Percentiles rank a stretch among this genome's conserved stretches.
These are phyloP conservation scores for Xylariales sp. DNA, from an alignment of 2,329 filamentous ascomycete species.

Conservation along the genomic window DNA sequence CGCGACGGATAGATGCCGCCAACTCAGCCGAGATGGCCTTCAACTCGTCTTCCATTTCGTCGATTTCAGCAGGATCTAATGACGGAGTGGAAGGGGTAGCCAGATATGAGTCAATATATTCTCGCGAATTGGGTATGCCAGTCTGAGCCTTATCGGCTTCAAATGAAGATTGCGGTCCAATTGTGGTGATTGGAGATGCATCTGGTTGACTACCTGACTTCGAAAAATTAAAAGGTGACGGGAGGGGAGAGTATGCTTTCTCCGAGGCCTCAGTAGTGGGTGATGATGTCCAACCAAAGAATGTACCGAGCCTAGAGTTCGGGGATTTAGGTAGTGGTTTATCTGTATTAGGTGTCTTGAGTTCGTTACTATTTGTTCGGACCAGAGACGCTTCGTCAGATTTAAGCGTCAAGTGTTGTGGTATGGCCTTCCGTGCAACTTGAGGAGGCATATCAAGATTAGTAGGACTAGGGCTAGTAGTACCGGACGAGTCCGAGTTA, in stretches of 20 bases:
- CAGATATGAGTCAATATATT: constrained; percentile 64
- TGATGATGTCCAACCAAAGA: constrained; percentile 66
- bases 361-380: constrained; percentile 44
- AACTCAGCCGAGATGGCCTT: constrained; percentile 93
- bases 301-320: constrained; percentile 60
- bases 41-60: constrained; percentile 94
- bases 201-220: constrained; percentile 54
- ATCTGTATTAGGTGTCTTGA: constrained; percentile 59
- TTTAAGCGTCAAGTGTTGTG: constrained; percentile 65
- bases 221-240: constrained; percentile 62
- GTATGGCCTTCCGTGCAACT: constrained; percentile 60
- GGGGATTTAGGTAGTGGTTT: constrained; percentile 68
- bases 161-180: constrained; percentile 53
- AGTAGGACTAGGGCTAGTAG: constrained; percentile 54
- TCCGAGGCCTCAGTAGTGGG: constrained; percentile 65
- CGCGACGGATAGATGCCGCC: constrained; percentile 89
- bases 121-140: constrained; percentile 57
- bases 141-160: constrained; percentile 56
- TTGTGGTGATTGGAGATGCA: constrained; percentile 56
- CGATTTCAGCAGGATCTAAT: constrained; percentile 67
- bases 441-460: constrained; percentile 61
- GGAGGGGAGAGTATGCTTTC: constrained; percentile 58
- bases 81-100: constrained; percentile 60
- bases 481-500: constrained; percentile 52
- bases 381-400: constrained; percentile 52